Evolutionary conservation across 2,329 filamentous ascomycete genomes (phyloP).

Genomic region (Coniochaeta hoffmannii): DNA sequence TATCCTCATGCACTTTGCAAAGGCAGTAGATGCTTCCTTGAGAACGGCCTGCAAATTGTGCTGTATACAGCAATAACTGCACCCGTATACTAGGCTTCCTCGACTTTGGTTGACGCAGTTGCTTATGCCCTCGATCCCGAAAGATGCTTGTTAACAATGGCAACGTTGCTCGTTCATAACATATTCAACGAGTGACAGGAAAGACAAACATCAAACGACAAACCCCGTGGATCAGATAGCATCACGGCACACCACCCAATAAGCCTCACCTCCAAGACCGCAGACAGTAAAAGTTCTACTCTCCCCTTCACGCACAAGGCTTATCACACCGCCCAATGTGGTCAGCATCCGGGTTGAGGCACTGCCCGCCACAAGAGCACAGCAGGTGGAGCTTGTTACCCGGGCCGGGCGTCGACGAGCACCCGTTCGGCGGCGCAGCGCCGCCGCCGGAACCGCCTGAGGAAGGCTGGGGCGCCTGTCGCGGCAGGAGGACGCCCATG

Average conservation of each 20-base stretch:
- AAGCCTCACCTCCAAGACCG: background rate
- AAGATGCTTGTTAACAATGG: no score
- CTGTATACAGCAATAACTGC: no score
- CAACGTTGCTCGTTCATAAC: background rate
- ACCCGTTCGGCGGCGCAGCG: background rate
- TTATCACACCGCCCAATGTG: conserved; percentile 16
- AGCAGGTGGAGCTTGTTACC: conserved; percentile 14
- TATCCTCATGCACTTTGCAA: no score
- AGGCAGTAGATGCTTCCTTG: no score
- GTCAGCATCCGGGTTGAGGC: conserved; percentile 13
- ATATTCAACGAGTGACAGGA: background rate
- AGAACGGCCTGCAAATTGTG: no score
- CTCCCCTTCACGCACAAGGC: conserved; percentile 9
- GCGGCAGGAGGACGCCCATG: background rate
- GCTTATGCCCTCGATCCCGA: no score
- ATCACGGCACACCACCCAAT: background rate
- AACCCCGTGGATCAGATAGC: no score
- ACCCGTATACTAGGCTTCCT: no score
- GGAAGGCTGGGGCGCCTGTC: background rate
- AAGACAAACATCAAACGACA: background rate
- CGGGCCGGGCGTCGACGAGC: conserved; percentile 6
- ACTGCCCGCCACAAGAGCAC: conserved; percentile 13
- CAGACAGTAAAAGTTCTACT: no score
- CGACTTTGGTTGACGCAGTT: no score
- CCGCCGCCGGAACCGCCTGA: background rate